Percentiles rank a stretch among this genome's conserved stretches.
These are phyloP conservation scores for Lactarius trivialis DNA, from an alignment of 768 basidiomycete species.

Conservation along the genomic window DNA sequence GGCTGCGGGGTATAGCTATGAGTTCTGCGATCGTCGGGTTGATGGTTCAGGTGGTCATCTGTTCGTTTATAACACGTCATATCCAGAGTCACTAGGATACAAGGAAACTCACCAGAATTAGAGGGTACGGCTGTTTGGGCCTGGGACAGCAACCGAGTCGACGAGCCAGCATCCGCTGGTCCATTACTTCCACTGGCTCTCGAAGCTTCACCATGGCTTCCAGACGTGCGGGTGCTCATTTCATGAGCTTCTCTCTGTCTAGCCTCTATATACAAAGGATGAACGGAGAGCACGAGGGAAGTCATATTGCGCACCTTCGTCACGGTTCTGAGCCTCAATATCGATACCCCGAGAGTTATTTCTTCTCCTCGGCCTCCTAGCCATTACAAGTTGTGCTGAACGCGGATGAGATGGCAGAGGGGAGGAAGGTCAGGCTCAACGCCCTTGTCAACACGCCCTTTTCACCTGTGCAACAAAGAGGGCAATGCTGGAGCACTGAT, in stretches of 20 bases:
- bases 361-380: not conserved
- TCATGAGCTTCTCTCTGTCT: not conserved
- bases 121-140: not conserved
- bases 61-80: not conserved
- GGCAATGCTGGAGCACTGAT: too few relatives aligned
- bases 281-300: not conserved
- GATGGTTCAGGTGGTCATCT: not conserved
- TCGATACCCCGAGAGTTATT: not conserved
- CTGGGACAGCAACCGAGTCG: not conserved
- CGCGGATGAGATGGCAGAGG: not conserved
- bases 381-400: not conserved
- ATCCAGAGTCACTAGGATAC: not conserved
- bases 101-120: not conserved
- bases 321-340: not conserved
- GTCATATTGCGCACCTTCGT: not conserved
- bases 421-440: not conserved
- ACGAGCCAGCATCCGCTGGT: not conserved
- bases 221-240: not conserved
- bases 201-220: not conserved
- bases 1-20: not conserved
- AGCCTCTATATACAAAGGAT: not conserved
- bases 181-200: not conserved
- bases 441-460: too few relatives aligned
- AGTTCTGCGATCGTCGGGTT: not conserved
- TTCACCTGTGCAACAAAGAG: too few relatives aligned